Percentiles rank a stretch among this genome's conserved stretches.
These are phyloP conservation scores for Tolypocladium tundrense DNA, from an alignment of 2,329 filamentous ascomycete genomes.

Conservation along the genomic window DNA sequence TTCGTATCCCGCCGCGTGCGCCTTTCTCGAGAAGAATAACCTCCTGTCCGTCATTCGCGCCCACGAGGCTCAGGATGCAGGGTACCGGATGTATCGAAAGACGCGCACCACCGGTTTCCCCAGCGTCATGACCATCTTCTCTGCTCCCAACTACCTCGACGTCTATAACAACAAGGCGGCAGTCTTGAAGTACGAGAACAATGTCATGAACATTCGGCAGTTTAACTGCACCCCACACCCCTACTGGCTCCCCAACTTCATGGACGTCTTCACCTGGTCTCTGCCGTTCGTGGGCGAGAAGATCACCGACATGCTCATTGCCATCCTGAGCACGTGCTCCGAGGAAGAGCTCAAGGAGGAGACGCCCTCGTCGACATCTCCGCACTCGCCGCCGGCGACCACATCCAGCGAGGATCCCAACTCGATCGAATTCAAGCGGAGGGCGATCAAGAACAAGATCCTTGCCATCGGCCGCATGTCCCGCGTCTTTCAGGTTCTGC, in stretches of 20 bases:
- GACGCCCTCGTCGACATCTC: constrained; percentile 48
- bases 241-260: constrained; percentile 99
- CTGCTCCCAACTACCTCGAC: constrained; percentile 95
- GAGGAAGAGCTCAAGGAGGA: constrained; percentile 94
- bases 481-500: constrained; percentile 94
- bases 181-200: constrained; percentile 98
- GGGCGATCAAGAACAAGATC: constrained; percentile 99
- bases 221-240: constrained; percentile 99
- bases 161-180: constrained; percentile 99
- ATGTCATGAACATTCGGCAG: constrained; percentile 99
- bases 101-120: constrained; percentile 96
- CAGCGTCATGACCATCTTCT: constrained; percentile 99
- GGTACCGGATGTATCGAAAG: constrained; percentile 98
- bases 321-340: constrained; percentile 96
- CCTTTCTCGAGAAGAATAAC: constrained; percentile 98
- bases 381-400: constrained; percentile 54
- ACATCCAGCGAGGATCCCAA: constrained; percentile 56
- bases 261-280: constrained; percentile 99
- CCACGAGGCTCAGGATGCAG: constrained; percentile 96
- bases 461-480: constrained; percentile 92
- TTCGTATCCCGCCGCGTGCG: constrained; percentile 92
- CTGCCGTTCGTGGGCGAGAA: constrained; percentile 97
- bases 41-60: constrained; percentile 92
- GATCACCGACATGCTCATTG: constrained; percentile 98
- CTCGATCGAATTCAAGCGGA: constrained; percentile 85